Percentiles rank a stretch among this genome's conserved stretches.
These are phyloP conservation scores for Aspergillus sp. DNA, from an alignment of 2,329 filamentous ascomycete species.

Conservation along the genomic window DNA sequence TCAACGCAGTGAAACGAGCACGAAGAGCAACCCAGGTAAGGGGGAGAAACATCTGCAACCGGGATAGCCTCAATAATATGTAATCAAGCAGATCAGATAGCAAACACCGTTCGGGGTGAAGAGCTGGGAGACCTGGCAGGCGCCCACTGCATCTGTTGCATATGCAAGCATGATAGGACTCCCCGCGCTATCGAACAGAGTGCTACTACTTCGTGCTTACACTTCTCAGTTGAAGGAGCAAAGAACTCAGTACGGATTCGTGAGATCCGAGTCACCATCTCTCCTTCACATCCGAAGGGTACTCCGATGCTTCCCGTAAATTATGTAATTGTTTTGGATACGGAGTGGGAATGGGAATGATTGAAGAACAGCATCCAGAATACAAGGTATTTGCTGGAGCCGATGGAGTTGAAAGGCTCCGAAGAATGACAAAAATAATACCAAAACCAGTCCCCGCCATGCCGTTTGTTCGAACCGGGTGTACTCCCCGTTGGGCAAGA, in stretches of 20 bases:
- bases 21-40: not conserved
- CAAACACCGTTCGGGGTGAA: too few relatives aligned
- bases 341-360: not conserved
- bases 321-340: not conserved
- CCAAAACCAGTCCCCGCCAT: not conserved
- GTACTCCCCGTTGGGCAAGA: not conserved
- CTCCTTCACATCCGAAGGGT: not conserved
- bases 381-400: not conserved
- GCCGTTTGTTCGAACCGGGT: not conserved
- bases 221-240: not conserved
- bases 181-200: not conserved
- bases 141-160: too few relatives aligned
- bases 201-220: not conserved
- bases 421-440: not conserved
- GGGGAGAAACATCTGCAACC: not conserved
- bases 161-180: not conserved
- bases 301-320: not conserved
- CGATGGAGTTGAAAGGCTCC: not conserved
- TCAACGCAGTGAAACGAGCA: not conserved
- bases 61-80: too few relatives aligned
- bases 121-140: too few relatives aligned
- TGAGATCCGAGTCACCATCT: not conserved
- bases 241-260: not conserved
- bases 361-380: not conserved
- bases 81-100: too few relatives aligned